Conservation (phyloP, 192 early-diverging fungal species). For the Backusella mclennaniae region DNA sequence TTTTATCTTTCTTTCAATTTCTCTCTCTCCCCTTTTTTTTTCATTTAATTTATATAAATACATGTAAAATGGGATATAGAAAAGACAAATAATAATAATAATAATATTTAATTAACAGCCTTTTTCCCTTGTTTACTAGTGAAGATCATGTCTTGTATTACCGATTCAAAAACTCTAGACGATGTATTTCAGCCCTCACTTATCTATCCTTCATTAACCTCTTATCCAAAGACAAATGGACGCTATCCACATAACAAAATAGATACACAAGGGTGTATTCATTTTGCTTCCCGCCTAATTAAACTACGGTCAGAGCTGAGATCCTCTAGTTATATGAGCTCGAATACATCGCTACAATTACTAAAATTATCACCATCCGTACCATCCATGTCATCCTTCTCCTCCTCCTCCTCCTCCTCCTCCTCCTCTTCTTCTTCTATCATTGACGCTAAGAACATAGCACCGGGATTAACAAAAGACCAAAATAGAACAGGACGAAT, state of each 20-base stretch:
- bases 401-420: background rate
- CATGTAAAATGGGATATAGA: background rate
- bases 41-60: constrained; percentile 3
- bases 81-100: background rate
- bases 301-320: constrained; percentile 4
- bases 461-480: background rate
- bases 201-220: background rate
- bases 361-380: background rate
- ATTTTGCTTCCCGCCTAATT: constrained; percentile 4
- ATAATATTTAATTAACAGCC: background rate
- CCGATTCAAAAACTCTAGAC: constrained; percentile 3
- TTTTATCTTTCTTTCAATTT: background rate
- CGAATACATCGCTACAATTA: background rate
- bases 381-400: background rate
- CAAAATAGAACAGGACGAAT: background rate
- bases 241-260: background rate
- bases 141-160: background rate
- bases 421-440: background rate
- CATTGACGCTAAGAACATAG: background rate
- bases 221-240: background rate
- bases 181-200: background rate
- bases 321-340: constrained; percentile 7
- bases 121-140: background rate
- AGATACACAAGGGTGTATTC: background rate
- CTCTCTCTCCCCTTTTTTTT: background rate